phyloP scores from a whole-genome alignment of 345 rosid species.

The Eucalyptus erythrocorys region DNA sequence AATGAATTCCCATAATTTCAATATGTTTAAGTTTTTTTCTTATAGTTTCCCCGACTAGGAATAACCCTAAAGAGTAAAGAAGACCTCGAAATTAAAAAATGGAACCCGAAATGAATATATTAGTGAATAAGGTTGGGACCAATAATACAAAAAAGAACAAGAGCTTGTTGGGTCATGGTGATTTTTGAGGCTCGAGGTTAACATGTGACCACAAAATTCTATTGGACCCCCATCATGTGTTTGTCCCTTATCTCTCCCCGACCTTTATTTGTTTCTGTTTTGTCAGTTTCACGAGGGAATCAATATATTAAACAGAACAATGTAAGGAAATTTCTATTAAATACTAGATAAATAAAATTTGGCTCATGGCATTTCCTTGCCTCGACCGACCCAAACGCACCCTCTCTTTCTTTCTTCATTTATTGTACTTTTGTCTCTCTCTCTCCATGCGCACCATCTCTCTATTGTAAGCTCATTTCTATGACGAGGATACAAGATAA shows the following conservation, averaged over 20 bases:
- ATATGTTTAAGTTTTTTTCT: not conserved
- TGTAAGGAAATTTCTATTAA: not conserved
- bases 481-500: not conserved
- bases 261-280: not conserved
- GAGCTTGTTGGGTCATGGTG: not conserved
- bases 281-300: not conserved
- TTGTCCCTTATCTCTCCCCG: not conserved
- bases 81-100: not conserved
- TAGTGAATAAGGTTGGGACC: not conserved
- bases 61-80: not conserved
- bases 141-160: not conserved
- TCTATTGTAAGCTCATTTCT: not conserved
- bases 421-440: not conserved
- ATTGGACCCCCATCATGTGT: not conserved
- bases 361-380: not conserved
- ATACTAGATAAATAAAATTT: not conserved
- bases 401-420: not conserved
- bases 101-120: not conserved
- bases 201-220: not conserved
- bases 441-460: not conserved
- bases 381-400: not conserved
- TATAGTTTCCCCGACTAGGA: not conserved
- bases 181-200: not conserved
- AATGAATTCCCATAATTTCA: not conserved
- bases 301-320: not conserved